Evolutionary conservation across 1,284 basidiomycete genomes (phyloP), one percentile per base, ranked within the genome.

Genomic region (Rhodotorula sp.): DNA sequence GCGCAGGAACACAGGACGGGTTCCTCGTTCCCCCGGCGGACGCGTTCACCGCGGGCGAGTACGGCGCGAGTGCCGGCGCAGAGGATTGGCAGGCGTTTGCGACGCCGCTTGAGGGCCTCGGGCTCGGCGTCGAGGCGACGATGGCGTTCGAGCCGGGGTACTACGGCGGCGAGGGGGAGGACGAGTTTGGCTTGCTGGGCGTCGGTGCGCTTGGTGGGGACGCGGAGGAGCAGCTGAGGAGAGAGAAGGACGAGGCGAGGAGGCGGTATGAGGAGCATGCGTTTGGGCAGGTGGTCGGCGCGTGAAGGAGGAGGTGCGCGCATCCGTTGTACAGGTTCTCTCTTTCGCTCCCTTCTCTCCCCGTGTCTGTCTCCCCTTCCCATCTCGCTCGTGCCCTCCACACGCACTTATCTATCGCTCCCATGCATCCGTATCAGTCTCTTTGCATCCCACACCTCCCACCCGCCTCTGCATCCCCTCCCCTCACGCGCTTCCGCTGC

Each of bases 141-240:
- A 34, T 60, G 44, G 46, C 22, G 44, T 34, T 60, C 25, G 59
- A 60, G 59, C 41, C 32, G 44, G 59, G 59, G 19, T 60, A 60
- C 59, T 60, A 60, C n/a, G 59, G 59, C 21, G 59, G 44, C 44
- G 59, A 60, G 29, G 46, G 57, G 19, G 57, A 58, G 57, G 57
- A 41, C n/a, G 39, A 39, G 15, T 44, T 44, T 29, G 57, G 39
- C 3, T 8, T 58, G 39, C 39, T 39, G 9, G n/a, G n/a, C n/a
- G n/a, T n/a, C n/a, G 37, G 36, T 9, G 27, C 13, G 39, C 39
- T 58, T n/a, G 39, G 27, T 17, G 56, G n/a, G n/a, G n/a, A 44
- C 8, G 53, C 29, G 53, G 53, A 54, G 19, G 53, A 34, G 53
- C 32, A 54, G 29, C 29, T 29, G 53, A 3, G 53, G 53, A 54